Base-by-base conservation (phyloP, 2,329 filamentous ascomycete species). In the Monilinia laxa region DNA sequence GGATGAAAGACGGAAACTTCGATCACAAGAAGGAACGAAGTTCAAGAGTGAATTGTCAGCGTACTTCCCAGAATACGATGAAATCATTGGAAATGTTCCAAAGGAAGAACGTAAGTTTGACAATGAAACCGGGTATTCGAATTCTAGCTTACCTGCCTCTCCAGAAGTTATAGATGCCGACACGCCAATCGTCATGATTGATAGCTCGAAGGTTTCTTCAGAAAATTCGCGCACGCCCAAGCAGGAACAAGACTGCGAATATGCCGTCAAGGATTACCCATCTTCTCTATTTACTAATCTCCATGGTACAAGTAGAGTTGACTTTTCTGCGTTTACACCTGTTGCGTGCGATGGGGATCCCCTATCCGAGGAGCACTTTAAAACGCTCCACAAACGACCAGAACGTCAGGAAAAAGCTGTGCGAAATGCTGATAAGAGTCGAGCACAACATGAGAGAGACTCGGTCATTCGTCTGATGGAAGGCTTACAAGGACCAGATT, bases 21-120 rank as follows among this genome's bases (percentile, higher is more conserved):
- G 94, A 70, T 96, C 92, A 63, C 91, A 96, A 74, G 92, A 96
- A 74, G 90, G 90, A 14, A 89, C 89, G 62, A 85, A 92, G 72
- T 89, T 93, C 79, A 97, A 96, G 83, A 97, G 93, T 79, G 93
- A 97, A 76, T 83, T 98, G 69, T 89, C 93, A 49, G 85, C 87
- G 58, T 98, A 97, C 79, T 97, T 98, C 75, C 88, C 91, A 63
- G 93, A 96, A 75, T 98, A 97, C 78, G 93, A 97, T 78, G 92
- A 96, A 76, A 86, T 97, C 71, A 92, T 98, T 79, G 93, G 91
- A 69, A 91, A 96, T 76, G 89, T 63, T 23, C 86, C 88, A 51
- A 90, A 90, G 73, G 89, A 93, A 78, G 83, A 89, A 73, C 89
- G 93, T 93, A 84, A 77, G 86, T 57, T n/a, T 57, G 4, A 16